Conservation (phyloP, 1,139 yeast species). For the Hemisphaericaspora subhashii region DNA sequence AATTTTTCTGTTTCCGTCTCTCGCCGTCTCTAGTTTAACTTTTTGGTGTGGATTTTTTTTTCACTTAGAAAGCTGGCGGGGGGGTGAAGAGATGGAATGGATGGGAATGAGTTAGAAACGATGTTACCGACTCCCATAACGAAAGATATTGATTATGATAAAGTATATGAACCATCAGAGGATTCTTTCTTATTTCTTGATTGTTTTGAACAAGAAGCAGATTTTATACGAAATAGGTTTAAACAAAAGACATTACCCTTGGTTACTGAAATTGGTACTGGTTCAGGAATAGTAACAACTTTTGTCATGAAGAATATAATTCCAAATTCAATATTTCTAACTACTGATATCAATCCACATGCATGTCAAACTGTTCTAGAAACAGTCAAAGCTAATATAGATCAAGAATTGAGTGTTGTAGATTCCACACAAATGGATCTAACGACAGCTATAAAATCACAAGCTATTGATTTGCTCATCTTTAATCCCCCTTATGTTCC, state of each 20-base stretch:
- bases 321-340: constrained; percentile 51
- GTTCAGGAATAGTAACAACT: constrained; percentile 84
- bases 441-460: constrained; percentile 46
- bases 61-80: background rate
- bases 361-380: constrained; percentile 59
- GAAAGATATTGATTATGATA: constrained; percentile 31
- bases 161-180: constrained; percentile 91
- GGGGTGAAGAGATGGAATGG: background rate
- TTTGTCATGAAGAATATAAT: constrained; percentile 60
- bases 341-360: constrained; percentile 79
- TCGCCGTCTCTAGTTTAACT: too few species aligned
- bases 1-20: too few species aligned
- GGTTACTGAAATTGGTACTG: constrained; percentile 86
- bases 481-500: constrained; percentile 98
- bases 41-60: constrained; percentile 2
- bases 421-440: constrained; percentile 65
- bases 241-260: constrained; percentile 43
- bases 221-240: constrained; percentile 32
- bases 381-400: constrained; percentile 53
- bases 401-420: constrained; percentile 25
- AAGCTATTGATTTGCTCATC: constrained; percentile 63
- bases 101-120: background rate
- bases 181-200: constrained; percentile 85
- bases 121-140: constrained; percentile 48
- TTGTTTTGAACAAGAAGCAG: constrained; percentile 62